These are phyloP conservation scores for Jatropha multifida DNA, from an alignment of 441 rosid species.

Conservation along the genomic window DNA sequence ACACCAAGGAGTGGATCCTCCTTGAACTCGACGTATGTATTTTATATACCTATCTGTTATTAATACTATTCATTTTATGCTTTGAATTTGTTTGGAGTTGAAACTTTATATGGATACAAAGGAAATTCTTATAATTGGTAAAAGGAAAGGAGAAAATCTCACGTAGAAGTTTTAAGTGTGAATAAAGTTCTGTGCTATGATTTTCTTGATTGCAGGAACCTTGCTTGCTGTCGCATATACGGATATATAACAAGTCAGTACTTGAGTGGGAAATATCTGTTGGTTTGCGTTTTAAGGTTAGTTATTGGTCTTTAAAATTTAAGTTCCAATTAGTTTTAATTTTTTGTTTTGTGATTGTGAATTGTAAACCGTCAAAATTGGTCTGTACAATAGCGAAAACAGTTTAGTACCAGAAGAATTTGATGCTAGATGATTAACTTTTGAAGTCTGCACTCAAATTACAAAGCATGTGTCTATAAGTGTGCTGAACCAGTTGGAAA, in stretches of 20 bases:
- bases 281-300: constrained; percentile 81
- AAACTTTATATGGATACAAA: not conserved
- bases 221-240: constrained; percentile 69
- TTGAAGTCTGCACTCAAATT: not conserved
- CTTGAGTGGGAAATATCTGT: constrained; percentile 93
- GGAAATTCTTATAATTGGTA: not conserved
- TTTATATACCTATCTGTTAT: constrained; percentile 5
- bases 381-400: not conserved
- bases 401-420: not conserved
- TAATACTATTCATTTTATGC: not conserved
- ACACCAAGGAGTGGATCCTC: constrained; percentile 88
- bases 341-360: not conserved
- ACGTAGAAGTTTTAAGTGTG: not conserved
- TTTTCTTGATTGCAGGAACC: constrained; percentile 59
- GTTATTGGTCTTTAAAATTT: constrained; percentile 6
- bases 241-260: constrained; percentile 83
- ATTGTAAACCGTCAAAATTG: not conserved
- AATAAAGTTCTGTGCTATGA: not conserved
- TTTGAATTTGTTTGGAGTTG: not conserved
- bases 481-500: not conserved
- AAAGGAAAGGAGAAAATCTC: not conserved
- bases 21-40: constrained; percentile 73
- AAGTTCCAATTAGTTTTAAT: not conserved
- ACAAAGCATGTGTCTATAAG: not conserved
- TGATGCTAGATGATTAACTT: not conserved